Conservation (phyloP, 1,139 yeast genomes). For the Pichia inconspicua region DNA sequence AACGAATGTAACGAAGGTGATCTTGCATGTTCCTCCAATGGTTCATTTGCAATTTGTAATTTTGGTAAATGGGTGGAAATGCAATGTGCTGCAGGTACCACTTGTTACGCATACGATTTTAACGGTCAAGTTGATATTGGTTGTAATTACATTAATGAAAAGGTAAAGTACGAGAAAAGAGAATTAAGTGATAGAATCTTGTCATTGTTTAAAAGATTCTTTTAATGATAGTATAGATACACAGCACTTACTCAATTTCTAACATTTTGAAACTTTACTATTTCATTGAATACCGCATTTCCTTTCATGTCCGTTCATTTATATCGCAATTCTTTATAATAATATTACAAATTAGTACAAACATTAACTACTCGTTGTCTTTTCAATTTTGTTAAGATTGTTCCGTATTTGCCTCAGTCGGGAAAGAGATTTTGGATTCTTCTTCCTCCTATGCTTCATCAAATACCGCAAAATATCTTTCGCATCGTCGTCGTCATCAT, state of each 20-base stretch:
- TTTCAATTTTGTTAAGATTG: slow-evolving; percentile 7
- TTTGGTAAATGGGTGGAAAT: slow-evolving; percentile 47
- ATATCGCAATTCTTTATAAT: neutral
- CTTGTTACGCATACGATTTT: slow-evolving; percentile 43
- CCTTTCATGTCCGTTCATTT: neutral
- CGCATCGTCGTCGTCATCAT: slow-evolving; percentile 6
- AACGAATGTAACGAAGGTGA: slow-evolving; percentile 42
- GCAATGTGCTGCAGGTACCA: slow-evolving; percentile 51
- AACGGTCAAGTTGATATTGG: slow-evolving; percentile 33
- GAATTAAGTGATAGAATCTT: slow-evolving; percentile 13
- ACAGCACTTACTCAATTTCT: slow-evolving; percentile 16
- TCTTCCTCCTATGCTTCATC: slow-evolving; percentile 2
- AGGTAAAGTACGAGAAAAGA: slow-evolving; percentile 25
- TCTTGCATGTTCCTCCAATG: slow-evolving; percentile 41
- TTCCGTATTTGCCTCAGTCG: neutral
- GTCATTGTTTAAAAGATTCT: slow-evolving; percentile 20
- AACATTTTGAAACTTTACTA: neutral
- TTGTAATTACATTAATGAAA: slow-evolving; percentile 30
- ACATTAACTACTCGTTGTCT: neutral
- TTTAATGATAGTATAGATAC: slow-evolving; percentile 9
- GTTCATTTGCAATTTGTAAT: slow-evolving; percentile 46
- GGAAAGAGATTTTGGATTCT: neutral
- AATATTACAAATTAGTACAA: neutral
- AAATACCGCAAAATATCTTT: slow-evolving; percentile 6
- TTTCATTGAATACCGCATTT: too few relatives aligned